Evolutionary conservation across 176 grass and related monocot genomes (phyloP).

Genomic region (Oropetium thomaeum): DNA sequence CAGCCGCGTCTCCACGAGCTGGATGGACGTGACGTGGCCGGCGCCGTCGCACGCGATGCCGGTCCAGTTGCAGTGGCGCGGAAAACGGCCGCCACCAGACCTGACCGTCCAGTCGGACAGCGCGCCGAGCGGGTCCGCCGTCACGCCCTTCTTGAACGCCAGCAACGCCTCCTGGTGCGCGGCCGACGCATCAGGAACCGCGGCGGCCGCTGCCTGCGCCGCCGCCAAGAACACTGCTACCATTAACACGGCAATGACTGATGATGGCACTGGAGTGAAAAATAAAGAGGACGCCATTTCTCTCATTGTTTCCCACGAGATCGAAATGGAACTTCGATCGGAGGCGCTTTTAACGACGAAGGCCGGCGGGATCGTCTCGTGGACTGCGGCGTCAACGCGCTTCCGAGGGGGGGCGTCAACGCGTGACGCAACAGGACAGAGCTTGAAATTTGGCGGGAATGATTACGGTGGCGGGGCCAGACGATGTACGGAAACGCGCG

Average conservation of each 20-base stretch:
- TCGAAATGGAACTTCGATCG: background rate
- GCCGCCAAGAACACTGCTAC: background rate
- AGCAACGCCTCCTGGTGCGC: slow-evolving; percentile 70
- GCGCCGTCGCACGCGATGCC: slow-evolving; percentile 63
- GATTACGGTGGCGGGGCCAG: background rate
- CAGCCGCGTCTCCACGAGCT: slow-evolving; percentile 41
- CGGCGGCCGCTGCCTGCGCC: background rate
- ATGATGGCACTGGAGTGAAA: background rate
- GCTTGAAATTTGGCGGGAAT: slow-evolving; percentile 32
- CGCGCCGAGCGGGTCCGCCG: slow-evolving; percentile 50
- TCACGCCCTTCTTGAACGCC: slow-evolving; percentile 64
- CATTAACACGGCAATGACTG: background rate
- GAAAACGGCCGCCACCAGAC: background rate
- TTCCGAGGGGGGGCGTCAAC: background rate
- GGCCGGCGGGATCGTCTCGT: background rate
- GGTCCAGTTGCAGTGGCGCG: slow-evolving; percentile 65
- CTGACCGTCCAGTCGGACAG: slow-evolving; percentile 49
- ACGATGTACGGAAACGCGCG: background rate
- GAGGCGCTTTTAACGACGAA: slow-evolving; percentile 13
- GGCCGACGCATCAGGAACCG: background rate
- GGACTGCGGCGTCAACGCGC: background rate
- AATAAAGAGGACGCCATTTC: slow-evolving; percentile 21
- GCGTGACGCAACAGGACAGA: background rate
- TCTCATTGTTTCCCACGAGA: background rate
- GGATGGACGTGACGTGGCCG: slow-evolving; percentile 50